Evolutionary conservation across 78 protist genomes (phyloP).

Genomic region (Tieghemostelium lacteum): DNA sequence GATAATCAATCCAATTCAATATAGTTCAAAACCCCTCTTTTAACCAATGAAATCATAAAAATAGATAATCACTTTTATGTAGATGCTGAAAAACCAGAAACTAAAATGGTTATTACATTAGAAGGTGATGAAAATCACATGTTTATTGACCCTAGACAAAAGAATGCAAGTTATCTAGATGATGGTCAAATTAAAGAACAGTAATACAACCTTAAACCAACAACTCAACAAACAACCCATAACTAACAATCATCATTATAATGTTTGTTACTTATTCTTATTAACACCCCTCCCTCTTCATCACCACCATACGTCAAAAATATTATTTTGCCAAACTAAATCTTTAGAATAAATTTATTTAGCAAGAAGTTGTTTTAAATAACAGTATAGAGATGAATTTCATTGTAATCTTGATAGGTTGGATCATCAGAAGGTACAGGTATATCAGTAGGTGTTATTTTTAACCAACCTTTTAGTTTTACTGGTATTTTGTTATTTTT

Average conservation of each 20-base stretch:
- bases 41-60: background rate
- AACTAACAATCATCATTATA: too few relatives aligned
- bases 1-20: too few relatives aligned
- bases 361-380: conserved; percentile 14
- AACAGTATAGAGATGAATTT: conserved; percentile 26
- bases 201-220: background rate
- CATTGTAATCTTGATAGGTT: conserved; percentile 18
- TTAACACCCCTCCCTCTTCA: too few relatives aligned
- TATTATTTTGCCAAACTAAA: background rate
- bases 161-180: background rate
- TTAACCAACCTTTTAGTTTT: conserved; percentile 71
- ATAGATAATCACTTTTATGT: conserved; percentile 70
- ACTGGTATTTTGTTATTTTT: conserved; percentile 58
- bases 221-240: too few relatives aligned
- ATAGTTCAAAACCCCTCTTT: background rate
- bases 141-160: conserved; percentile 11
- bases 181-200: conserved; percentile 29
- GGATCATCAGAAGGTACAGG: conserved; percentile 41
- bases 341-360: background rate
- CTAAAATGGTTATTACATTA: conserved; percentile 29
- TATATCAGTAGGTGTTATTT: background rate
- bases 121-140: background rate
- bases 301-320: too few relatives aligned
- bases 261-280: too few relatives aligned
- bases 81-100: conserved; percentile 46